These are phyloP conservation scores for Astragalus glycyphyllos DNA, from an alignment of 306 rosid species.

Conservation along the genomic window DNA sequence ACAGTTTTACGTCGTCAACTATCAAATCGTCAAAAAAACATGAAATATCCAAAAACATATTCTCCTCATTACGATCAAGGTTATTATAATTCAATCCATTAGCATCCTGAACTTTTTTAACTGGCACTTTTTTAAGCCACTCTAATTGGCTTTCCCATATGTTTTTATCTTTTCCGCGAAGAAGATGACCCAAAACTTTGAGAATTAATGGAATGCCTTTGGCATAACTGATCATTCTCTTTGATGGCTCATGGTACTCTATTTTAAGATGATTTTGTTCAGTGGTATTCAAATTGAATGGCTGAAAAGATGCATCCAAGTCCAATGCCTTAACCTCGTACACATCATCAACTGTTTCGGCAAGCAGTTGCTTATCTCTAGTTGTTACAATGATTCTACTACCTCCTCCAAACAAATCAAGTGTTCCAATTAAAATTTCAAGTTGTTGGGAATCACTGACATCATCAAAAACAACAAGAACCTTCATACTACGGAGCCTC, in stretches of 20 bases:
- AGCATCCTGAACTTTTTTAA: neutral
- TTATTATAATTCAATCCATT: conserved; percentile 4
- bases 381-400: too few relatives aligned
- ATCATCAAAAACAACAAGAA: too few relatives aligned
- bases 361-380: too few relatives aligned
- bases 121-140: neutral
- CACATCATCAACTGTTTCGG: neutral
- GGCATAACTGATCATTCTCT: neutral
- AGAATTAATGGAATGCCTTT: conserved; percentile 34
- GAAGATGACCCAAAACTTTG: conserved; percentile 10
- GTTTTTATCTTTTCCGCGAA: neutral
- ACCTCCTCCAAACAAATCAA: too few relatives aligned
- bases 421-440: too few relatives aligned
- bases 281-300: conserved; percentile 32
- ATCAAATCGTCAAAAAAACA: conserved; percentile 26
- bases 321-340: conserved; percentile 5
- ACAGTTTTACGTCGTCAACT: neutral
- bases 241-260: neutral
- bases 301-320: neutral
- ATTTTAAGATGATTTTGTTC: neutral
- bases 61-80: conserved; percentile 1
- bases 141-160: conserved; percentile 35
- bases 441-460: too few relatives aligned
- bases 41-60: conserved; percentile 38
- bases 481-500: conserved; percentile 14